Conservation (phyloP, 2,329 filamentous ascomycete species). For the Cordyceps militaris region DNA sequence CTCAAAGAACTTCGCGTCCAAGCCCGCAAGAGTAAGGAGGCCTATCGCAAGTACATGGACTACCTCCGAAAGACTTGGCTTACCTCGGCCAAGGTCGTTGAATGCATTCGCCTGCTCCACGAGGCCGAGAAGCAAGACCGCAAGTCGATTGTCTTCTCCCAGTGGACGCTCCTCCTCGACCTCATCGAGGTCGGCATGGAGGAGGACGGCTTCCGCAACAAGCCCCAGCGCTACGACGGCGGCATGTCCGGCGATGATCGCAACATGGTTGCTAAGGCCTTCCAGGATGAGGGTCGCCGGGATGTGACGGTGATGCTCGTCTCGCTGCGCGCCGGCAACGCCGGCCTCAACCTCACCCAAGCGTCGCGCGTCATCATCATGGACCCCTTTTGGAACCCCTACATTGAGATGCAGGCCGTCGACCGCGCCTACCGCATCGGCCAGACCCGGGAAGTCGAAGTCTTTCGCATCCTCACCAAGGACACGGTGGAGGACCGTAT, state of each 20-base stretch:
- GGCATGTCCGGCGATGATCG: conserved; percentile 64
- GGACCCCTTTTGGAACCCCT: conserved; percentile 93
- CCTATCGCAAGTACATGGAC: conserved; percentile 61
- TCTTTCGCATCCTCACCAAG: conserved; percentile 72
- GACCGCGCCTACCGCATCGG: conserved; percentile 86
- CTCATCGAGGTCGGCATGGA: conserved; percentile 67
- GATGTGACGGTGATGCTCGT: conserved; percentile 71
- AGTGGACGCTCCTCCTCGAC: conserved; percentile 70
- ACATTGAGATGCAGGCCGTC: conserved; percentile 85
- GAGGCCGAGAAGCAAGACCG: conserved; percentile 55
- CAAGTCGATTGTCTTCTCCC: conserved; percentile 70
- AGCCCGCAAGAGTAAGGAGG: conserved; percentile 54
- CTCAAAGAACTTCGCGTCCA: conserved; percentile 61
- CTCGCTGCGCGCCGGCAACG: conserved; percentile 72
- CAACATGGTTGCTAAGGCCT: conserved; percentile 58
- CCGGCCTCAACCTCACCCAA: conserved; percentile 76
- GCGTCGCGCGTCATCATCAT: conserved; percentile 84
- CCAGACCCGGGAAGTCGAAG: conserved; percentile 63
- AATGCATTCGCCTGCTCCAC: conserved; percentile 65
- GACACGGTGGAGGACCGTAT: conserved; percentile 86
- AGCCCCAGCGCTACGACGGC: conserved; percentile 70
- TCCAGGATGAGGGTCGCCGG: conserved; percentile 52
- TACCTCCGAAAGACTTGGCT: conserved; percentile 64
- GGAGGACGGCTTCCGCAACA: conserved; percentile 51
- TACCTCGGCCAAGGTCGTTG: conserved; percentile 75